A percentile compares a stretch with the other conserved stretches of the same genome.
These are phyloP conservation scores for Cryptococcus jaspeensis DNA, from an alignment of 1,284 basidiomycete genomes.

Conservation along the genomic window DNA sequence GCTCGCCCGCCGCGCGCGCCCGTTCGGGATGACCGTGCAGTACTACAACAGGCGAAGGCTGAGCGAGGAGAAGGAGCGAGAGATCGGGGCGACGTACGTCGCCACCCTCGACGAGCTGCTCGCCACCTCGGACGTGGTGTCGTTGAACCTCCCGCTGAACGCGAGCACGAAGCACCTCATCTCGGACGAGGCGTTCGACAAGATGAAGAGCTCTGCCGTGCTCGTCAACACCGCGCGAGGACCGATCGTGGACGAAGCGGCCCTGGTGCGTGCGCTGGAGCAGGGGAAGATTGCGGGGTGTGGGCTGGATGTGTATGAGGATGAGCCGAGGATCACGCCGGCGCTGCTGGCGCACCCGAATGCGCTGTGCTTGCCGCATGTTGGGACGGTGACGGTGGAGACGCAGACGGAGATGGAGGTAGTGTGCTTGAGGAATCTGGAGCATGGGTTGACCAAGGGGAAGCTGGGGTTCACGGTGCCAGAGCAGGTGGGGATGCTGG, in stretches of 20 bases:
- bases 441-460: conserved; percentile 17
- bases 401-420: conserved; percentile 17
- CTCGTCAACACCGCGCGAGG: conserved; percentile 83
- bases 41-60: conserved; percentile 70
- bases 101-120: conserved; percentile 66
- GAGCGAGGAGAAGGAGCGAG: conserved; percentile 1
- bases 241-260: conserved; percentile 78
- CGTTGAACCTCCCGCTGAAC: conserved; percentile 52
- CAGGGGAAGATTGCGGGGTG: conserved; percentile 74
- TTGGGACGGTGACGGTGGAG: conserved; percentile 24
- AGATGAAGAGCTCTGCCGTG: conserved; percentile 70
- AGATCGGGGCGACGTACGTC: neutral
- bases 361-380: conserved; percentile 27
- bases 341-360: conserved; percentile 27
- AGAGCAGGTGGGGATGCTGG: conserved; percentile 16
- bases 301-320: conserved; percentile 63
- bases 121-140: conserved; percentile 66
- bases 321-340: conserved; percentile 26
- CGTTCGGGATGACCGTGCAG: conserved; percentile 66
- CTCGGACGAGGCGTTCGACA: conserved; percentile 68
- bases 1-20: conserved; percentile 19
- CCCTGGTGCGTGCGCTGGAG: conserved; percentile 73
- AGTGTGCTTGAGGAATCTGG: conserved; percentile 26
- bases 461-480: conserved; percentile 21
- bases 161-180: conserved; percentile 70